These are phyloP conservation scores for Neostapfia colusana DNA, from an alignment of 176 grass and related monocot genomes.

Conservation along the genomic window DNA sequence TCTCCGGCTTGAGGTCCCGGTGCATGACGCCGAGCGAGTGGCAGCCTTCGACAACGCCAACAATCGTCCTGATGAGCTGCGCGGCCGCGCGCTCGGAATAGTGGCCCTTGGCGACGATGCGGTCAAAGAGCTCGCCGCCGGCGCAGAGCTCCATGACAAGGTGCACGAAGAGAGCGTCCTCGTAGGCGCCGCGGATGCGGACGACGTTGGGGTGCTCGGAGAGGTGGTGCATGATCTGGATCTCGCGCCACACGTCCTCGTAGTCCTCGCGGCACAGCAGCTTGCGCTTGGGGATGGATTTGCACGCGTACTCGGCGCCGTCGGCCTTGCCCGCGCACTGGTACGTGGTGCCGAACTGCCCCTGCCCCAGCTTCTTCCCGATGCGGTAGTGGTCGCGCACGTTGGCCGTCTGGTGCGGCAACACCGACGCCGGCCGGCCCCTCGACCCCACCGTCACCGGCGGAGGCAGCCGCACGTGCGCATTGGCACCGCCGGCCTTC, in stretches of 20 bases:
- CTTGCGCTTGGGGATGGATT: slow-evolving; percentile 96
- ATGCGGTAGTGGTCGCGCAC: slow-evolving; percentile 88
- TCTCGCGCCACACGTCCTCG: slow-evolving; percentile 95
- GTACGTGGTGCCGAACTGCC: slow-evolving; percentile 96
- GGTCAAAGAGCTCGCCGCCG: slow-evolving; percentile 91
- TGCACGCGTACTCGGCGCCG: slow-evolving; percentile 80
- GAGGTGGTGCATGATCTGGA: slow-evolving; percentile 99
- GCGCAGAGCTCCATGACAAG: slow-evolving; percentile 97
- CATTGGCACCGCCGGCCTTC: slow-evolving; percentile 36
- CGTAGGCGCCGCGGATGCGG: slow-evolving; percentile 74
- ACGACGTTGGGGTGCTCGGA: slow-evolving; percentile 93
- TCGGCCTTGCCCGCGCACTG: slow-evolving; percentile 74
- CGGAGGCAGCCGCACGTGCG: slow-evolving; percentile 38
- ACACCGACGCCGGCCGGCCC: slow-evolving; percentile 58
- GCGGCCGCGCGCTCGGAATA: slow-evolving; percentile 83
- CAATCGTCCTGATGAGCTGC: slow-evolving; percentile 80
- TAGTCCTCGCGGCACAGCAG: slow-evolving; percentile 95
- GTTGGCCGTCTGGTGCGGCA: slow-evolving; percentile 83
- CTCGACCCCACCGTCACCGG: slow-evolving; percentile 38
- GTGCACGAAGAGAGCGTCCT: slow-evolving; percentile 91
- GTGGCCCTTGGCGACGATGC: slow-evolving; percentile 86
- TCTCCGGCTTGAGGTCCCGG: slow-evolving; percentile 91
- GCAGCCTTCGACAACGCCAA: slow-evolving; percentile 85
- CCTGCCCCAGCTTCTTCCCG: slow-evolving; percentile 96
- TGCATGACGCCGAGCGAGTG: slow-evolving; percentile 98